Conservation (phyloP, 805 yeast species). For the Debaryomyces castellii region DNA sequence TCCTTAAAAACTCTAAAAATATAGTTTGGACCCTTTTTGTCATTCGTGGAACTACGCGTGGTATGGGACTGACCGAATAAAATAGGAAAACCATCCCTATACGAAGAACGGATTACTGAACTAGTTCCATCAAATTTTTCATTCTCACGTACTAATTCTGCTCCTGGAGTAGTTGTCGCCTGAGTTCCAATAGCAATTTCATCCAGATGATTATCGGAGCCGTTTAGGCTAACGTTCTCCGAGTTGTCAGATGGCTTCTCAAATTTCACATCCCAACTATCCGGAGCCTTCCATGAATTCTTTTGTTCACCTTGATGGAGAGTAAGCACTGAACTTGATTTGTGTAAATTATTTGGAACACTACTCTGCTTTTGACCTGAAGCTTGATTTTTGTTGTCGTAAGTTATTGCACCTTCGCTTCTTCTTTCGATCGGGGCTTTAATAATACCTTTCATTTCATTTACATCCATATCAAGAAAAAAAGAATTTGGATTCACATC, state of each 20-base stretch:
- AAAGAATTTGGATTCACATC: constrained; percentile 13
- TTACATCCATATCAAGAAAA: constrained; percentile 47
- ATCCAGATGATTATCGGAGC: constrained; percentile 17
- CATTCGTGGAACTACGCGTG: constrained; percentile 13
- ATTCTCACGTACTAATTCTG: not conserved
- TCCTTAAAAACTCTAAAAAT: constrained; percentile 75
- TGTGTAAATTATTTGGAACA: not conserved
- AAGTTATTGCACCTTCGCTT: not conserved
- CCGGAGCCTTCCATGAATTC: constrained; percentile 44
- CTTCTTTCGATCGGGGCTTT: constrained; percentile 10
- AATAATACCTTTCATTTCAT: constrained; percentile 54
- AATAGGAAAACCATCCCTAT: constrained; percentile 22
- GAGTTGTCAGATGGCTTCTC: constrained; percentile 9
- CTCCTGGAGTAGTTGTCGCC: not conserved
- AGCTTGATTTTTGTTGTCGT: constrained; percentile 1
- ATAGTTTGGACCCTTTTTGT: constrained; percentile 34
- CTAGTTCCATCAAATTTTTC: not conserved
- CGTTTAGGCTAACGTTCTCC: constrained; percentile 9
- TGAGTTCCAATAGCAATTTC: constrained; percentile 6
- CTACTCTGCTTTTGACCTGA: constrained; percentile 5
- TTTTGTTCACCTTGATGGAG: not conserved
- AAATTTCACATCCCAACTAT: constrained; percentile 47
- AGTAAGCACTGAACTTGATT: not conserved
- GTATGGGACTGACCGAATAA: constrained; percentile 31
- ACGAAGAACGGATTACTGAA: not conserved